Base-by-base conservation (phyloP, 2,329 filamentous ascomycete genomes). In the Penicillium sp. region DNA sequence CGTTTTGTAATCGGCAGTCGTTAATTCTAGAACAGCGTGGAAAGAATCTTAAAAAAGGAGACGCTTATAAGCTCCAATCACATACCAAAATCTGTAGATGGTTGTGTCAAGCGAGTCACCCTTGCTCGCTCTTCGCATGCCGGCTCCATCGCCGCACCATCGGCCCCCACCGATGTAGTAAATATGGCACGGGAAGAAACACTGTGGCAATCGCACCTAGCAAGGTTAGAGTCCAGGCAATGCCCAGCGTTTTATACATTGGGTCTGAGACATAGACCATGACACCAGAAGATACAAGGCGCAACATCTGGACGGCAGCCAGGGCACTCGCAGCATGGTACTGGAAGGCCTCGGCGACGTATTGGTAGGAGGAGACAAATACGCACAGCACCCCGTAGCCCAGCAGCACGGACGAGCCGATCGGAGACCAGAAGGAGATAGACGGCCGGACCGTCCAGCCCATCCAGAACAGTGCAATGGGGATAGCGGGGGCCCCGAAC, bases 281-380 rank as follows among this genome's bases (percentile, higher is more conserved):
- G 11, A 47, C 43, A n/a, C 43, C 43, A 3, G 53, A 46, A 37
- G 55, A 40, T 4, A 47, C 11, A 36, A 61, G 53, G 14, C 55
- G 41, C 14, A 61, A 50, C 47, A 58, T 50, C 31, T 61, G 59
- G 37, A 54, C 19, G 14, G 59, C 50, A 16, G 59, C 41, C 7
- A 61, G 24, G 4, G 55, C 55, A 44, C 52, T 58, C 2, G 55
- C 59, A 46, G 55, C 22, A 16, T 61, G 55, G 18, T 53, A 55
- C 22, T 58, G 52, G 39, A 58, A 61, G 6, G 55, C 49, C 6
- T 55, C 52, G 35, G 59, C 55, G n/a, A 61, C 55, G 33, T 61
- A 56, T 39, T 61, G 53, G 35, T 59, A 59, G 13, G 47, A 51
- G 2, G 59, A 61, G 31, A 61, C 44, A 19, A 60, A 60, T 36